Percentiles rank a stretch among this genome's conserved stretches.
phyloP scores from a whole-genome alignment of 495 filamentous ascomycete species.

The Penicillium desertorum region DNA sequence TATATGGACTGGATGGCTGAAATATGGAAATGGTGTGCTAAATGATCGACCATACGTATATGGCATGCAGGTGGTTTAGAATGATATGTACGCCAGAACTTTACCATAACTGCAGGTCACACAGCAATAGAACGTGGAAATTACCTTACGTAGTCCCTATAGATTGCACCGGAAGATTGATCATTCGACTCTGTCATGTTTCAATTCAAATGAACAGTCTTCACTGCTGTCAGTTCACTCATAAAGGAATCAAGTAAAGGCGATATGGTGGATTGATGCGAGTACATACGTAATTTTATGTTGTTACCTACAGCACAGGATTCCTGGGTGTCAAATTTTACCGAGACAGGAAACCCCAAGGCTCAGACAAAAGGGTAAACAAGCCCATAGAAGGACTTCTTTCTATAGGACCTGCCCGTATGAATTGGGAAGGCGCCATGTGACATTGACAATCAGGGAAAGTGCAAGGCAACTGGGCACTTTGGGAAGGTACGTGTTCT shows the following conservation, averaged over 20 bases:
- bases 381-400: too few species aligned
- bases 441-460: too few species aligned
- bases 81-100: neutral
- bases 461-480: too few species aligned
- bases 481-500: too few species aligned
- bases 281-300: too few species aligned
- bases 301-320: neutral
- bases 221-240: neutral
- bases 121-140: neutral
- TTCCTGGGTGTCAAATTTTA: neutral
- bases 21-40: neutral
- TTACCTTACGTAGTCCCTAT: neutral
- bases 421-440: too few species aligned
- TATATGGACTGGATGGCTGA: neutral
- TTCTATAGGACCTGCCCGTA: too few species aligned
- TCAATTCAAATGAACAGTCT: neutral
- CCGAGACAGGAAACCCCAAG: too few species aligned
- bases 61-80: neutral
- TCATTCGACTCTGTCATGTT: neutral
- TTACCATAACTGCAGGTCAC: neutral
- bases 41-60: neutral
- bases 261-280: neutral
- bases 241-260: neutral
- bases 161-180: neutral
- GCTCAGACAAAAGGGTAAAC: too few species aligned